These are phyloP conservation scores for Mucor indicus DNA, from an alignment of 371 early-diverging fungal species.

Conservation along the genomic window DNA sequence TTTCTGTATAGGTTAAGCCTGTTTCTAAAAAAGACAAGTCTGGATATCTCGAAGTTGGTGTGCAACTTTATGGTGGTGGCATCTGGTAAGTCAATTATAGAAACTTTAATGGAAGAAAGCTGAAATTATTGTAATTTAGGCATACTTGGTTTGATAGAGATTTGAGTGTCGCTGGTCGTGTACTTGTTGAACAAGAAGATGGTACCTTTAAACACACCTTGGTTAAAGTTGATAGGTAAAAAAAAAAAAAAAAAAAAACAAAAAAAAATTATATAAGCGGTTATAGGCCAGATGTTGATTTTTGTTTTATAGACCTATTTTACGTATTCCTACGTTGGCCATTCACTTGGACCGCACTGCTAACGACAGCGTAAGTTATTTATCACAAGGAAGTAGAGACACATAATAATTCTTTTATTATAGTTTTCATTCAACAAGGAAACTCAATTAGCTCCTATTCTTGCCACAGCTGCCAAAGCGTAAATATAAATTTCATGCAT, in stretches of 20 bases:
- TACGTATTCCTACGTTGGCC: slow-evolving; percentile 94
- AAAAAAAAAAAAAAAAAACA: neutral
- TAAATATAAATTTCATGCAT: slow-evolving; percentile 25
- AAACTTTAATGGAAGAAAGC: neutral
- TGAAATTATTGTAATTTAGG: slow-evolving; percentile 40
- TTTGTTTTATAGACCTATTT: slow-evolving; percentile 63
- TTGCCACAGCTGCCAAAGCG: slow-evolving; percentile 77
- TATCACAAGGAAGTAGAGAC: neutral
- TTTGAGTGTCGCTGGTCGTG: slow-evolving; percentile 90
- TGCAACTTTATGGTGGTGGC: slow-evolving; percentile 92
- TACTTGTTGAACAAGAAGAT: slow-evolving; percentile 72
- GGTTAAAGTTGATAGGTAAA: slow-evolving; percentile 68
- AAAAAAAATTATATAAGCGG: neutral
- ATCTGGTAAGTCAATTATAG: slow-evolving; percentile 62
- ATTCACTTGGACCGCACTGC: slow-evolving; percentile 92
- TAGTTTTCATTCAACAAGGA: slow-evolving; percentile 94
- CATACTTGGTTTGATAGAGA: slow-evolving; percentile 99
- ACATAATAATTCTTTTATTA: neutral
- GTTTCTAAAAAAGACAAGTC: slow-evolving; percentile 80
- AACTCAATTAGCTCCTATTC: slow-evolving; percentile 85
- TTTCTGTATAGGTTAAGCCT: slow-evolving; percentile 70
- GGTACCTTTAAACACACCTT: slow-evolving; percentile 68
- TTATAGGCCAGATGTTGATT: neutral
- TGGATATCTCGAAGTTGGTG: slow-evolving; percentile 90
- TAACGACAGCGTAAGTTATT: slow-evolving; percentile 55